phyloP scores from a whole-genome alignment of 768 basidiomycete genomes.

The Boletales sp. region DNA sequence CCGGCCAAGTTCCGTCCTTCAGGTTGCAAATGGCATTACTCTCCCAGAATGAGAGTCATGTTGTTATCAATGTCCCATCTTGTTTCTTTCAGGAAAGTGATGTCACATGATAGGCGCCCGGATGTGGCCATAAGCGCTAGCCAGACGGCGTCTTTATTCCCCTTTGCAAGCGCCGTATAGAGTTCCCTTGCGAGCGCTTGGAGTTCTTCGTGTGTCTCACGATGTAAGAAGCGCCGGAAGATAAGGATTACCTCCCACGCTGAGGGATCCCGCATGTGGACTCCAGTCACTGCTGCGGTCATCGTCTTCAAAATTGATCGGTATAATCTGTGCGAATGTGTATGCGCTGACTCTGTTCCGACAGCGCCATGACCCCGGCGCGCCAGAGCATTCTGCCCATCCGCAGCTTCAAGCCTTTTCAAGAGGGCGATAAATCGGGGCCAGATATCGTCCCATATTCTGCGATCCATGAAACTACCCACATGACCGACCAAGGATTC shows the following conservation, averaged over 20 bases:
- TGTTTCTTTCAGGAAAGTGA: conserved; percentile 49
- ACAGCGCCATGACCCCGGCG: conserved; percentile 48
- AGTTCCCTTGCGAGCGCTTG: conserved; percentile 62
- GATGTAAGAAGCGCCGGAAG: conserved; percentile 75
- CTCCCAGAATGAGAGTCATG: conserved; percentile 26
- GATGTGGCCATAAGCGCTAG: conserved; percentile 59
- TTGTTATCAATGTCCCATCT: conserved; percentile 62
- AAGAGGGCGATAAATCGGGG: conserved; percentile 71
- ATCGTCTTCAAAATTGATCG: conserved; percentile 73
- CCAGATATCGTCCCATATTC: conserved; percentile 94
- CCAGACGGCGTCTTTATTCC: conserved; percentile 86
- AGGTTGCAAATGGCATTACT: conserved; percentile 19
- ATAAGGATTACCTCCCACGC: conserved; percentile 79
- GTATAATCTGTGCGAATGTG: conserved; percentile 78
- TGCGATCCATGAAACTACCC: conserved; percentile 81
- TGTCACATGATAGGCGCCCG: conserved; percentile 37
- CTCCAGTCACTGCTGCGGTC: conserved; percentile 58
- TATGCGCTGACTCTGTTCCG: conserved; percentile 70
- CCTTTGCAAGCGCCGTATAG: conserved; percentile 54
- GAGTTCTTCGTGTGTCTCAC: conserved; percentile 66
- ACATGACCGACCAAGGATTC: conserved; percentile 64
- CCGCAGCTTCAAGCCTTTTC: conserved; percentile 54
- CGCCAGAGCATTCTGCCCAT: conserved; percentile 63
- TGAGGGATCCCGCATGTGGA: conserved; percentile 65
- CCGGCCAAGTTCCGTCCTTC: background rate